phyloP scores from a whole-genome alignment of 2,329 filamentous ascomycete species.

The Fusarium sp. region DNA sequence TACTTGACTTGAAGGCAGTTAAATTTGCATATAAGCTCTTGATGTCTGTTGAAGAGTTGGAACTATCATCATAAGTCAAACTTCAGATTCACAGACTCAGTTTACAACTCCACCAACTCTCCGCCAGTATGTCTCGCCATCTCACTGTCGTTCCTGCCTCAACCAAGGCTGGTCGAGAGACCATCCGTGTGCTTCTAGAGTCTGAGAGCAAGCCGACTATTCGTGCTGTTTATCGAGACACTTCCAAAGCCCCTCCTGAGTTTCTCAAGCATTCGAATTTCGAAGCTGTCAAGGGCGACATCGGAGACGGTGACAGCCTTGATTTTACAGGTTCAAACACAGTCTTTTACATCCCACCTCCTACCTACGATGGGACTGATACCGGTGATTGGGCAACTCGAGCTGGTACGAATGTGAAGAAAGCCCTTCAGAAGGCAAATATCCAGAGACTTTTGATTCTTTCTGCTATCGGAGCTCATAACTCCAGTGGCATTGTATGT shows the following conservation, averaged over 20 bases:
- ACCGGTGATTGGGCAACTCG: slow-evolving; percentile 35
- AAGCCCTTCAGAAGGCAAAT: slow-evolving; percentile 25
- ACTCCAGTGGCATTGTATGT: slow-evolving; percentile 44
- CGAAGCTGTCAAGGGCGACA: slow-evolving; percentile 43
- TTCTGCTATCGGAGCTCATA: slow-evolving; percentile 44
- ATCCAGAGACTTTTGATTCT: slow-evolving; percentile 37
- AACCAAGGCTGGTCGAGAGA: slow-evolving; percentile 43
- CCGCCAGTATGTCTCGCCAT: slow-evolving; percentile 39
- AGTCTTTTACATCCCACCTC: slow-evolving; percentile 47
- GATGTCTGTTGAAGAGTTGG: neutral
- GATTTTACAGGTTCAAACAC: slow-evolving; percentile 43
- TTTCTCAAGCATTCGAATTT: slow-evolving; percentile 43
- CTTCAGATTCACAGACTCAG: neutral
- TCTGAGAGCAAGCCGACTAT: slow-evolving; percentile 32
- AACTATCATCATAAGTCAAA: neutral
- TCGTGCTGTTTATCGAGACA: slow-evolving; percentile 44
- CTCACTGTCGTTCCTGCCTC: slow-evolving; percentile 47
- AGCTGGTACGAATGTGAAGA: slow-evolving; percentile 27
- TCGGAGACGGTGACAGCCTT: slow-evolving; percentile 35
- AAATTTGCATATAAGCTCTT: neutral
- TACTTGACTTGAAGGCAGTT: neutral
- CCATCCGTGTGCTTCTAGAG: slow-evolving; percentile 41
- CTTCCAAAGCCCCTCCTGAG: slow-evolving; percentile 41
- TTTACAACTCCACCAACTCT: neutral
- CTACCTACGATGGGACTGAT: slow-evolving; percentile 39